Percentiles rank a stretch among this genome's conserved stretches.
Conservation (phyloP, 768 basidiomycete genomes). For the Sarcodon sp. region DNA sequence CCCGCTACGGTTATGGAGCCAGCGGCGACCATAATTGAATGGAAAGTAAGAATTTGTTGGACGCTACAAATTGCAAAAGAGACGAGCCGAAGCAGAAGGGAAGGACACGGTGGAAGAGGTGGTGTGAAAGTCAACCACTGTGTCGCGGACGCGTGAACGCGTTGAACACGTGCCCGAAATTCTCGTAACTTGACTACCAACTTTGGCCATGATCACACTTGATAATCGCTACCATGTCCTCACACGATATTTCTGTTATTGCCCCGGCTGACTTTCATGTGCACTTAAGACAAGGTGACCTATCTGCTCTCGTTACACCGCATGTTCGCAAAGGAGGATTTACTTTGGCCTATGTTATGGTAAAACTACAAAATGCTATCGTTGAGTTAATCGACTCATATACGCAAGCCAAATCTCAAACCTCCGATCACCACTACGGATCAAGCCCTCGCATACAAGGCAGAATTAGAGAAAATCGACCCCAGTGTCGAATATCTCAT, state of each 20-base stretch:
- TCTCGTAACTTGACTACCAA: slow-evolving; percentile 1
- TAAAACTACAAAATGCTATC: slow-evolving; percentile 15
- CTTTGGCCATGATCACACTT: neutral
- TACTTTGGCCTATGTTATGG: slow-evolving; percentile 92
- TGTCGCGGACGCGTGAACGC: neutral
- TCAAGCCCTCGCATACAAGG: slow-evolving; percentile 71
- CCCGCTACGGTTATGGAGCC: slow-evolving; percentile 86
- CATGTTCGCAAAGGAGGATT: slow-evolving; percentile 90
- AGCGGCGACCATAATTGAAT: slow-evolving; percentile 53
- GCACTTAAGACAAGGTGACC: slow-evolving; percentile 80
- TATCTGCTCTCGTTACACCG: slow-evolving; percentile 76
- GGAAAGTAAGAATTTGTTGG: neutral
- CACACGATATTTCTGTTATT: slow-evolving; percentile 30
- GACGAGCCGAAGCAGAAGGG: neutral
- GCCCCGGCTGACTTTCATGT: slow-evolving; percentile 93
- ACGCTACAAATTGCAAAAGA: no score
- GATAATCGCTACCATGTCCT: slow-evolving; percentile 13
- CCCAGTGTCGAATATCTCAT: slow-evolving; percentile 79
- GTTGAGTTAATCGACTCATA: neutral
- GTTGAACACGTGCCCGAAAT: slow-evolving; percentile 6
- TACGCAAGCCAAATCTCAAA: slow-evolving; percentile 72
- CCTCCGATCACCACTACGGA: slow-evolving; percentile 81
- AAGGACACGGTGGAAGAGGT: neutral
- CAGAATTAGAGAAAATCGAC: slow-evolving; percentile 60
- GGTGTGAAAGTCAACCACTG: neutral